Evolutionary conservation across 495 filamentous ascomycete species (phyloP), one percentile per base, ranked within the genome.

Genomic region (Penicillium cataractarum): DNA sequence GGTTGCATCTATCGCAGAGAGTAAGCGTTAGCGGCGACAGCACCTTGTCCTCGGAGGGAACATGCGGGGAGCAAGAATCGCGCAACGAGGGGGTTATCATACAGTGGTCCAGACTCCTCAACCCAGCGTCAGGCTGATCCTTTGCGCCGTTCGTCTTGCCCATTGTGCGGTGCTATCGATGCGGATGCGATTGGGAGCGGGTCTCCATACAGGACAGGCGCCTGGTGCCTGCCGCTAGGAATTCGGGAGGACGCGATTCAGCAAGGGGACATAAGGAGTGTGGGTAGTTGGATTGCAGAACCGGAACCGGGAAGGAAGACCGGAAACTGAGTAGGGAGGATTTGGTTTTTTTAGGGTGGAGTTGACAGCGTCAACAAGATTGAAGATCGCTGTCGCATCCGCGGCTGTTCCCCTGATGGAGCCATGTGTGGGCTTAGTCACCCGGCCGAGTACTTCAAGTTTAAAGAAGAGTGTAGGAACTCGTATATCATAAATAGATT

Each of bases 21-120:
- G 54, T n/a, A 29, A 42, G 22, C 48, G 54, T 65, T 48, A 61
- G 55, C 39, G 58, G 22, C 15, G 21, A 60, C 64, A 24, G 42
- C 29, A 49, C 26, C 13, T 33, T 8, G n/a, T 19, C 15, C 15
- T n/a, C 33, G 44, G 10, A 19, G 35, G 26, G n/a, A 21, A 52
- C 49, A 32, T 22, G 27, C 49, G 15, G 22, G 27, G 31, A 21
- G 48, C n/a, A 35, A 37, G 8, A 19, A 17, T 26, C 22, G 37
- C 2, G 24, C 31, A 54, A 24, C 42, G 37, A 46, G 17, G 9
- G 55, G 32, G 26, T 1, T 33, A 15, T 37, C 87, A 66, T 85
- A 93, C 91, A 94, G 71, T 94, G 91, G 77, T 92, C 80, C 27
- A 90, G 69, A 68, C 86, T 90, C 65, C 83, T 84, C 65, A 93